Percentiles rank a stretch among this genome's conserved stretches.
phyloP scores from a whole-genome alignment of 805 yeast species.

The Saturnispora besseyi region DNA sequence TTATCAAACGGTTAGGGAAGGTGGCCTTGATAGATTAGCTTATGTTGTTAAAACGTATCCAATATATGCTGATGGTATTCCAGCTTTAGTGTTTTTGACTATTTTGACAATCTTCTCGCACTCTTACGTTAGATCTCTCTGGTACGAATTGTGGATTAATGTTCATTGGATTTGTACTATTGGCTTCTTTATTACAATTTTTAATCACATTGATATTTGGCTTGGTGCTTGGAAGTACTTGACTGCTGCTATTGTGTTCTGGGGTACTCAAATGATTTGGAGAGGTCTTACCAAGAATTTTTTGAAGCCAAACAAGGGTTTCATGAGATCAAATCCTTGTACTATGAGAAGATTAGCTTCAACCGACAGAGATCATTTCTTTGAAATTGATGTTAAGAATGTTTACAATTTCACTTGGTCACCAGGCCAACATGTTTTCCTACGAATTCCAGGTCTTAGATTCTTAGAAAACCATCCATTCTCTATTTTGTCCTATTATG shows the following conservation, averaged over 20 bases:
- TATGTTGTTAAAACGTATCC: conserved; percentile 19
- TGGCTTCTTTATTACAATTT: conserved; percentile 38
- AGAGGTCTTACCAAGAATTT: conserved; percentile 38
- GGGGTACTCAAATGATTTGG: conserved; percentile 41
- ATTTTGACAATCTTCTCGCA: conserved; percentile 37
- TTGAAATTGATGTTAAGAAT: conserved; percentile 29
- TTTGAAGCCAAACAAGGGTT: conserved; percentile 34
- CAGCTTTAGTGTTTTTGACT: conserved; percentile 38
- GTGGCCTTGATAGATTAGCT: conserved; percentile 32
- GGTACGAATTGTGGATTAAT: conserved; percentile 43
- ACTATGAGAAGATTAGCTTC: conserved; percentile 24
- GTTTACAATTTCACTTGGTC: conserved; percentile 35
- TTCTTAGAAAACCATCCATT: conserved; percentile 50
- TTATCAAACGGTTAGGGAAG: conserved; percentile 37
- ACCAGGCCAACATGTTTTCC: conserved; percentile 48
- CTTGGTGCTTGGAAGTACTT: conserved; percentile 35
- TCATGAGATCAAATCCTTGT: conserved; percentile 23
- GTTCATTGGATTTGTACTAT: conserved; percentile 46
- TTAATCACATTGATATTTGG: conserved; percentile 33
- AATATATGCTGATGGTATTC: conserved; percentile 34
- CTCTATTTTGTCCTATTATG: conserved; percentile 34
- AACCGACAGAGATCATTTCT: conserved; percentile 29
- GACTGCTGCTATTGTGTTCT: conserved; percentile 43
- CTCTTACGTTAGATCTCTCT: conserved; percentile 29
- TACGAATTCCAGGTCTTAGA: conserved; percentile 37